Conservation (phyloP, 2,329 filamentous ascomycete species). For the Cercospora sp. region DNA sequence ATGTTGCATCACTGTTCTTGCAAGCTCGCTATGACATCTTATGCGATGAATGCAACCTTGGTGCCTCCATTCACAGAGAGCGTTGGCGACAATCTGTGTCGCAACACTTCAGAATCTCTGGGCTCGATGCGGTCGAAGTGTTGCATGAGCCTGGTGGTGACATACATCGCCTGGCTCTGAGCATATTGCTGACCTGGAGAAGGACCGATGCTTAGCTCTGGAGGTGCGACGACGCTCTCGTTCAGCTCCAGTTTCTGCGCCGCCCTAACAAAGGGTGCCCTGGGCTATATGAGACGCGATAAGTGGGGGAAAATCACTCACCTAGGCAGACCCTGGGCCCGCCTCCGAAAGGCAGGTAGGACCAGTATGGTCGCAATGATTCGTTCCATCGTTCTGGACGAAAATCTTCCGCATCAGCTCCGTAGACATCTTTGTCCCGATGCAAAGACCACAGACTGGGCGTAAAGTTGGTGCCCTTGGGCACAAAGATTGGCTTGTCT, state of each 20-base stretch:
- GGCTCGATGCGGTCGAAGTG: conserved; percentile 32
- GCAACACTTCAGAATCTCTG: conserved; percentile 1
- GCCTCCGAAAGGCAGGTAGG: conserved; percentile 34
- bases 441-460: conserved; percentile 33
- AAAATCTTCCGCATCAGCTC: conserved; percentile 16
- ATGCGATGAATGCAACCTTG: background rate
- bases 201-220: background rate
- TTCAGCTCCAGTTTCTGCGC: background rate
- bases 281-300: conserved; percentile 9
- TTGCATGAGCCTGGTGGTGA: conserved; percentile 47
- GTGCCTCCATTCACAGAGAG: conserved; percentile 5
- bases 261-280: background rate
- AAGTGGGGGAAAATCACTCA: conserved; percentile 1
- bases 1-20: background rate
- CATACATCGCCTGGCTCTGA: conserved; percentile 48
- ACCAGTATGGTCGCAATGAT: conserved; percentile 25
- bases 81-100: conserved; percentile 2
- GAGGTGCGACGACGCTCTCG: background rate
- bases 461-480: conserved; percentile 32
- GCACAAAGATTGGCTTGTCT: conserved; percentile 53
- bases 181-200: conserved; percentile 45
- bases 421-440: conserved; percentile 15
- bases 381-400: conserved; percentile 18
- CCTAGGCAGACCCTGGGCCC: conserved; percentile 48
- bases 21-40: background rate